Evolutionary conservation across 148 eudicot species (phyloP), one percentile per base, ranked within the genome.

Genomic region (Cornus florida): DNA sequence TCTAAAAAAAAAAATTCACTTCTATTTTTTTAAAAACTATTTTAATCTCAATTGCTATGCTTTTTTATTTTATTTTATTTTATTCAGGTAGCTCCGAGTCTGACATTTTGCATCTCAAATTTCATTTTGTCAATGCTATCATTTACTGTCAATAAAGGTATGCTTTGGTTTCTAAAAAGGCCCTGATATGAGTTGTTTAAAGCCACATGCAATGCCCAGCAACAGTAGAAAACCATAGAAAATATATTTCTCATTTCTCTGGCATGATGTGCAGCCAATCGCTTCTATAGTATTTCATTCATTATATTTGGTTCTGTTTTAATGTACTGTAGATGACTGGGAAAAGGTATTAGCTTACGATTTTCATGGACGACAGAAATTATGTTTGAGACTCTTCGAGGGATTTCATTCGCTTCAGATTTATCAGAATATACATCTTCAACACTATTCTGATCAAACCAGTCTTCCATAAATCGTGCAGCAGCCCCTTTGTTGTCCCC

Each of bases 401-500:
- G 95, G 77, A 82, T 84, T 82, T 76, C 77, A 43, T 78, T 69
- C 1, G 68, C 19, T 80, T 82, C 75, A 57, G 84, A 74, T 70
- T 76, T 75, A 24, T 75, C 80, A 23, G 84, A 77, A 81, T 70
- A 77, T 9, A 31, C 77, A 75, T 22, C 72, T 84, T 84, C 86
- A 72, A 69, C 75, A 86, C 81, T 80, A 67, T 81, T 85, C 71
- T 84, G 82, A 77, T 91, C 90, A 87, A 84, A 90, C 97, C 97
- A 93, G 83, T 95, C 99, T 86, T 95, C 99, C 99, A 95, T 93
- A 73, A 95, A 92, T 65, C 97, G 90, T 67, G 98, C 97, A 78
- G 97, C 99, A 83, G 97, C 90, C 69, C 99, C 99, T 90, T 95
- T 95, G 84, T 95, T 95, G 85, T 95, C 99, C 75, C 99, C 99